A percentile compares a stretch with the other conserved stretches of the same genome.
These are phyloP conservation scores for Fusarium protoensiforme DNA, from an alignment of 2,329 filamentous ascomycete genomes.

Conservation along the genomic window DNA sequence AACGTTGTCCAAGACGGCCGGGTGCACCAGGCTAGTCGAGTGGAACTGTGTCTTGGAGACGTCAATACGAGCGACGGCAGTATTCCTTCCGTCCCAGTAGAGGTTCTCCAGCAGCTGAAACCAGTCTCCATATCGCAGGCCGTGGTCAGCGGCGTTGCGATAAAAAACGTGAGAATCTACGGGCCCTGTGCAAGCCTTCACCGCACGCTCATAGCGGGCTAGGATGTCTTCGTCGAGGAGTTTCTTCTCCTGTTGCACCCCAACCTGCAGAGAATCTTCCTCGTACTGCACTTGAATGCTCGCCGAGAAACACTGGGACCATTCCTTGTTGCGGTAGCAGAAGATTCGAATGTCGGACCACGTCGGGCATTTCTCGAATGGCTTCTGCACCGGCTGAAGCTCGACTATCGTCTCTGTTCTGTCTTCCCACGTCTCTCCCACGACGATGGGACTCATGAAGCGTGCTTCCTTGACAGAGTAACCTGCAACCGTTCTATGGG, in stretches of 20 bases:
- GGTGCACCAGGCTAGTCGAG: neutral
- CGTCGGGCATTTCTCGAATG: neutral
- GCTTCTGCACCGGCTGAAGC: neutral
- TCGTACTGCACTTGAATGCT: neutral
- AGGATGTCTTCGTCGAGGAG: neutral
- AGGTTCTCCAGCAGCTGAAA: neutral
- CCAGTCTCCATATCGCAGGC: neutral
- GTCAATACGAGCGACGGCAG: neutral
- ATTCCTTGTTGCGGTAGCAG: neutral
- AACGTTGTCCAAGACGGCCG: neutral
- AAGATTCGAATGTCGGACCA: neutral
- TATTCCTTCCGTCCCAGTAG: neutral
- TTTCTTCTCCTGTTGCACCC: neutral
- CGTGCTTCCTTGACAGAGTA: neutral
- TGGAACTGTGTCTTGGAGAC: neutral
- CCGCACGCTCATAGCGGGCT: neutral
- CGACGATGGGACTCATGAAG: neutral
- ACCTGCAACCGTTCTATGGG: neutral
- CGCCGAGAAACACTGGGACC: neutral
- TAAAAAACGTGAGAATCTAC: neutral
- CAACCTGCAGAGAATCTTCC: neutral
- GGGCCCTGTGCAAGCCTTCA: neutral
- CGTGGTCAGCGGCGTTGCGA: neutral
- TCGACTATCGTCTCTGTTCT: neutral
- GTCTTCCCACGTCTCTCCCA: neutral